Base-by-base conservation (phyloP, 2,329 filamentous ascomycete genomes). In the Ophiostoma fasciatum region DNA sequence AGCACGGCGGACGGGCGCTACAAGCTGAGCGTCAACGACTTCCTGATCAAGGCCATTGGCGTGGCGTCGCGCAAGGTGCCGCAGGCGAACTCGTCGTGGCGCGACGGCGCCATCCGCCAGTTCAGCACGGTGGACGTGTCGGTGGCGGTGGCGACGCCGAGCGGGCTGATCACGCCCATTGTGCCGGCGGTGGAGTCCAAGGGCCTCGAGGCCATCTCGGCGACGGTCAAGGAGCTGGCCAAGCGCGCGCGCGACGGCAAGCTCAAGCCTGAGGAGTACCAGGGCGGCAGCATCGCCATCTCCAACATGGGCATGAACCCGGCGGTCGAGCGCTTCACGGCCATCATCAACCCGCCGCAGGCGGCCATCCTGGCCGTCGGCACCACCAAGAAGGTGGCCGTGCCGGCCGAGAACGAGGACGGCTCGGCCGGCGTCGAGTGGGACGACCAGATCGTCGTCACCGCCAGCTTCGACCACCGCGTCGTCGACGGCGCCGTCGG, bases 251-350 rank as follows among this genome's bases (percentile, higher is more conserved):
- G 85, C 43, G 90, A 96, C 50, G 82, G 83, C 64, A 98, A 96
- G 77, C 81, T 98, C 51, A 96, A 96, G 79, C 90, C 90, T 32
- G 88, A 98, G 61, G 87, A 98, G 65, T 98, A 93, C 76, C 88
- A 94, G 71, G 90, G 90, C 38, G 90, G 90, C 58, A 93, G 84
- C 58, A 94, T 98, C 65, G 94, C 88, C 60, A 96, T 98, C 64
- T 93, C 83, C 66, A 98, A 98, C 76, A 93, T 98, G 90, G 90
- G 90, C 62, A 98, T 98, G 90, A 98, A 98, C 74, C 56, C 78
- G 32, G 88, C 90, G 34, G 79, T 98, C 45, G 87, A 96, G 64
- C 76, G 87, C 58, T 98, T 98, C 66, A 96, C 90, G 35, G 90
- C 90, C 48, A 82, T 98, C 55, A 94, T 98, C 72, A 98, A 98